Conservation (phyloP, 1,284 basidiomycete genomes). For the Sporisorium graminicola region DNA sequence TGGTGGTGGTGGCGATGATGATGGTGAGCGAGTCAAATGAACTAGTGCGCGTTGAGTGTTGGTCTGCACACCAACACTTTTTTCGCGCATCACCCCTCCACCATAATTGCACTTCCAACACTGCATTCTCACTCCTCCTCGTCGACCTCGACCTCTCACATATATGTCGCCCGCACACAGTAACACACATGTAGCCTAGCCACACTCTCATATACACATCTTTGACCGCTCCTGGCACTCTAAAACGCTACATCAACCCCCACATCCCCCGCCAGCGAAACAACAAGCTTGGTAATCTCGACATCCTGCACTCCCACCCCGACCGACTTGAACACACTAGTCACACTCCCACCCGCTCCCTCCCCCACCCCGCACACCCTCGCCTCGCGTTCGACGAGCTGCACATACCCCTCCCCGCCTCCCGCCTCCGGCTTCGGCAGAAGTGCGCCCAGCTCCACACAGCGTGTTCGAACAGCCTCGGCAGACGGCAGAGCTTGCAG, state of each 20-base stretch:
- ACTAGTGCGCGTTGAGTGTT: too few species aligned
- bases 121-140: too few species aligned
- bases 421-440: not conserved
- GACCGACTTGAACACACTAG: conserved; percentile 43
- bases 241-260: conserved; percentile 9
- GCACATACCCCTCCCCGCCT: conserved; percentile 4
- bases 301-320: conserved; percentile 46
- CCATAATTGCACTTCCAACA: too few species aligned
- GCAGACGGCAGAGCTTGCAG: conserved; percentile 5
- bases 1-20: too few species aligned
- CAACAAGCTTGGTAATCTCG: conserved; percentile 29
- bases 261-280: conserved; percentile 2
- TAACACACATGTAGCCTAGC: too few species aligned
- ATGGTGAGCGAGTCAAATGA: not conserved
- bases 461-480: not conserved
- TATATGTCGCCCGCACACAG: too few species aligned
- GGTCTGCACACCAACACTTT: not conserved
- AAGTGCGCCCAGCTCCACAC: not conserved
- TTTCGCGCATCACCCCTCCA: not conserved
- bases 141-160: not conserved
- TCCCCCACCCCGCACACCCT: not conserved
- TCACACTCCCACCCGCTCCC: conserved; percentile 5
- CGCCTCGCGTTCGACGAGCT: not conserved
- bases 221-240: too few species aligned
- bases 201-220: too few species aligned